A percentile compares a stretch with the other conserved stretches of the same genome.
These are phyloP conservation scores for Andrographis paniculata DNA, from an alignment of 305 asterid species.

Conservation along the genomic window DNA sequence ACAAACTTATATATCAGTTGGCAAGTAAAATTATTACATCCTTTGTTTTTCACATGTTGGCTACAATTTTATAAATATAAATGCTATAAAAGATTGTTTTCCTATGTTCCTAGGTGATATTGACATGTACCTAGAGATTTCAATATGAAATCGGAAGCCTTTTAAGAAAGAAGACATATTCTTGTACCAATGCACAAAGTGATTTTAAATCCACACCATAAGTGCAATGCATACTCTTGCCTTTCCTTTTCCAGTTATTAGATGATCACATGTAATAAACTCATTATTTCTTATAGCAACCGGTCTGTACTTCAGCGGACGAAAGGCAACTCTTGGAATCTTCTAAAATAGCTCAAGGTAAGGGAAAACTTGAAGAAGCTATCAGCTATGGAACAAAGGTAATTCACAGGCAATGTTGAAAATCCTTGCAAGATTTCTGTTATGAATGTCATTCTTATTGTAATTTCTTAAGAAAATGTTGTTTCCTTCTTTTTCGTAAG, in stretches of 20 bases:
- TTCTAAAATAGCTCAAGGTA: slow-evolving; percentile 95
- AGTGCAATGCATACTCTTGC: slow-evolving; percentile 13
- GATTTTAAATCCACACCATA: slow-evolving; percentile 17
- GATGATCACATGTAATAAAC: slow-evolving; percentile 9
- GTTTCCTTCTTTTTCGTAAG: slow-evolving; percentile 3
- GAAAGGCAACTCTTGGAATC: slow-evolving; percentile 97
- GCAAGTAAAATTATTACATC: slow-evolving; percentile 3
- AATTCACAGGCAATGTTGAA: slow-evolving; percentile 22
- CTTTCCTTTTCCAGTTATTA: slow-evolving; percentile 13
- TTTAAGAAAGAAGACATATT: slow-evolving; percentile 76
- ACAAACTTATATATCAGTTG: too few species aligned
- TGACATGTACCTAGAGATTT: slow-evolving; percentile 94
- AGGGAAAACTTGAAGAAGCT: slow-evolving; percentile 99
- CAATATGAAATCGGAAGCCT: slow-evolving; percentile 77
- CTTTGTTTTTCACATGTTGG: slow-evolving; percentile 9
- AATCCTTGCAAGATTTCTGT: slow-evolving; percentile 9
- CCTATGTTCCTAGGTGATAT: slow-evolving; percentile 62
- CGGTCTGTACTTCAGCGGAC: slow-evolving; percentile 98
- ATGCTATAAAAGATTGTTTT: slow-evolving; percentile 17
- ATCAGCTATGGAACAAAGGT: slow-evolving; percentile 99
- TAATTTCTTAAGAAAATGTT: slow-evolving; percentile 5
- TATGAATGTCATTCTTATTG: slow-evolving; percentile 14
- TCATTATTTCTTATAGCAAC: slow-evolving; percentile 62
- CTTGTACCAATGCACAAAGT: slow-evolving; percentile 98
- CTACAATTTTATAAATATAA: slow-evolving; percentile 13